Base-by-base conservation (phyloP, 345 rosid species). In the Gossypium sturtianum region DNA sequence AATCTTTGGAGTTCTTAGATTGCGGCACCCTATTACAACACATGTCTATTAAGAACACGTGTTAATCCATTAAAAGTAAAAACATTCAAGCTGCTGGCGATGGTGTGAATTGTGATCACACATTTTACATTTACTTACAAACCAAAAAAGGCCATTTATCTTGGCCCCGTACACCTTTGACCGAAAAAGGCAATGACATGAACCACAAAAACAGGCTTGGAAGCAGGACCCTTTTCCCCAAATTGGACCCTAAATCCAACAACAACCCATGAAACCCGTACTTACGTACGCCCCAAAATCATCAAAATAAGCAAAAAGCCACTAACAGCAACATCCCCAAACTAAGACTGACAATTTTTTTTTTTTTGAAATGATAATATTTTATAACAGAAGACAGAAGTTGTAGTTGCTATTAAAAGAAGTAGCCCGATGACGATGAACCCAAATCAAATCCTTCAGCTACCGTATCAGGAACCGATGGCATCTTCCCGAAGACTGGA, bases 401-500 rank as follows among this genome's bases (percentile, higher is more conserved):
- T 66, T 20, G 56, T 23, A 67, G 41, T 19, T 3, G 20, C 41
- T 20, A 10, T 71, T 72, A 57, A 76, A 82, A 58, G 82, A 71
- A 73, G 62, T 62, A 74, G 44, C 74, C 60, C 11, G 88, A 79
- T 2, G 87, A 20, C 20, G 60, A 57, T 57, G 91, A 84, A 59
- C 84, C 81, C 75, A 86, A 22, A 74, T 83, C 86, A 43, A 84
- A 78, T 74, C 83, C 88, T 25, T 85, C 88, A 48, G 62, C 49
- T 23, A 48, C 79, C n/a, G 78, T 48, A 75, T 80, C 80, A 19
- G 84, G 74, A 64, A 75, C 77, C 49, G 82, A 22, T 19, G 85
- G 83, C 61, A 74, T 10, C 38, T 27, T 66, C 38, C 80, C 80
- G 47, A 76, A 83, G 12, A 80, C 20, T 48, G 84, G 77, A 76